These are phyloP conservation scores for Sinapis alba DNA, from an alignment of 441 rosid genomes.

Conservation along the genomic window DNA sequence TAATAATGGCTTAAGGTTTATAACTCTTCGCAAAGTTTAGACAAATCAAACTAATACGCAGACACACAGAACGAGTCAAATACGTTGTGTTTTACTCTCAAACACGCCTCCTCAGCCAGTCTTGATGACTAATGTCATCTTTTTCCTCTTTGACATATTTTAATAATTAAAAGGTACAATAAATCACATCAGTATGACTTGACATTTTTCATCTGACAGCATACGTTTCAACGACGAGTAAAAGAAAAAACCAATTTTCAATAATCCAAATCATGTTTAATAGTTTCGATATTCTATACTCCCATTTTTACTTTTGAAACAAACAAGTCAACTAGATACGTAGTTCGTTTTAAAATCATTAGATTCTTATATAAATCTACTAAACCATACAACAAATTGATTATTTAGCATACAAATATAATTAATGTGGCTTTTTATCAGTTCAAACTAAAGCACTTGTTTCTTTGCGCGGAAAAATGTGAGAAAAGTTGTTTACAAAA, in stretches of 20 bases:
- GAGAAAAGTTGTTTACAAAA: no score
- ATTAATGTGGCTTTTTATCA: neutral
- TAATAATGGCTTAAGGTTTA: neutral
- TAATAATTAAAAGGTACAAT: neutral
- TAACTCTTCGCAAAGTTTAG: neutral
- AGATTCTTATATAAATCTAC: neutral
- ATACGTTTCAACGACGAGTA: neutral
- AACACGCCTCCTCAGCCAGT: conserved; percentile 10
- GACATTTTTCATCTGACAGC: conserved; percentile 6
- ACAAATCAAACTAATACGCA: neutral
- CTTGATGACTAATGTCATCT: neutral
- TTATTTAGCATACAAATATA: neutral
- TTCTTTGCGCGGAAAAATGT: neutral
- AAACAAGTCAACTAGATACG: neutral
- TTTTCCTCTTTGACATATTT: neutral
- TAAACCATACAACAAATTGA: neutral
- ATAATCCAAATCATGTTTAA: no score
- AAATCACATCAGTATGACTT: neutral
- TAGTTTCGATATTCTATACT: neutral
- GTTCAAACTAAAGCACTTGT: neutral
- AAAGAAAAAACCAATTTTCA: neutral
- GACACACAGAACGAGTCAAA: neutral
- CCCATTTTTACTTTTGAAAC: neutral
- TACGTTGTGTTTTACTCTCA: conserved; percentile 14
- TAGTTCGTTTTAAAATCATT: neutral